Evolutionary conservation across 805 yeast genomes (phyloP).

Genomic region (Ogataea salicorniae): DNA sequence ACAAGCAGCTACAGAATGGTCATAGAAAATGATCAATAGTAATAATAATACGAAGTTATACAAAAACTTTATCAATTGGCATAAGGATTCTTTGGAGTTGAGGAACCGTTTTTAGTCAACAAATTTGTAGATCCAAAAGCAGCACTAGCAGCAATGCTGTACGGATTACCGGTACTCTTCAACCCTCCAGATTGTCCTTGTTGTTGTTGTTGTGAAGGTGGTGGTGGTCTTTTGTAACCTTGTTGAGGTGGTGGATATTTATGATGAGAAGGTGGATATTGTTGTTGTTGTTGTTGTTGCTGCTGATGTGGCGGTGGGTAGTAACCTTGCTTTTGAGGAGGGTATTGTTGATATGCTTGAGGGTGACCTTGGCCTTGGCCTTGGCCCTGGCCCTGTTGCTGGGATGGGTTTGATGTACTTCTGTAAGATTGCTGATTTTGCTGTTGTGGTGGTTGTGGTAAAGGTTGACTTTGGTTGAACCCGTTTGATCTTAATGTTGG

Average conservation of each 20-base stretch:
- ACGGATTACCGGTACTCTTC: constrained; percentile 9
- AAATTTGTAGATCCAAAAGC: constrained; percentile 4
- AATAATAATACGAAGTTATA: too few relatives aligned
- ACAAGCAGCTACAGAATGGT: too few relatives aligned
- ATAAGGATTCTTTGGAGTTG: constrained; percentile 18
- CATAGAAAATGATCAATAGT: too few relatives aligned
- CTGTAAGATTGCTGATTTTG: constrained; percentile 6
- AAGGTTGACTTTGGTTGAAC: constrained; percentile 1
- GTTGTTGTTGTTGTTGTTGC: constrained; percentile 1
- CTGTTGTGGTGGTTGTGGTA: constrained; percentile 11
- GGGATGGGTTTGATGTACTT: constrained; percentile 7
- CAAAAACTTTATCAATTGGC: constrained; percentile 3
- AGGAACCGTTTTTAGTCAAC: neutral
- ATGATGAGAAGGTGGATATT: constrained; percentile 5
- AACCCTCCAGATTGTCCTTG: constrained; percentile 3
- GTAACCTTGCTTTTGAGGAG: constrained; percentile 1
- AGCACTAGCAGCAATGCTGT: constrained; percentile 19
- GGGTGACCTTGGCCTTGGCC: neutral
- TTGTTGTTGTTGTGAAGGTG: constrained; percentile 11
- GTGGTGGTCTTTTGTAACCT: constrained; percentile 4
- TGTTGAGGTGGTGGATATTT: constrained; percentile 7
- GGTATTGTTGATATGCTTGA: constrained; percentile 10
- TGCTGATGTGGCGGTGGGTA: constrained; percentile 1
- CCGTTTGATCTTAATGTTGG: neutral
- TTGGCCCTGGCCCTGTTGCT: constrained; percentile 8